Evolutionary conservation across 2,329 filamentous ascomycete species (phyloP).

Genomic region (Aspergillus tamarii): DNA sequence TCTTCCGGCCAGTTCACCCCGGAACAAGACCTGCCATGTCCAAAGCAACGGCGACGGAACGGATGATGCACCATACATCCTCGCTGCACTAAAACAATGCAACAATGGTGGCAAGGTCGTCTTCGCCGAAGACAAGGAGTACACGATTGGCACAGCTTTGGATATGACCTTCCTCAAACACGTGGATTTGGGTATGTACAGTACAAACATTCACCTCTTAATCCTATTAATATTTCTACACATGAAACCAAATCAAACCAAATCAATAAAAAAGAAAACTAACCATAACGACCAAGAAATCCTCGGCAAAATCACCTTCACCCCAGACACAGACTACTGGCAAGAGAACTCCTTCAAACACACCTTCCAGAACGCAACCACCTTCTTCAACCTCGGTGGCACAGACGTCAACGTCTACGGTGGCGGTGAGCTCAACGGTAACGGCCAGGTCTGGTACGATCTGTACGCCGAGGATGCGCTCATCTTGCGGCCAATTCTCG

Average conservation of each 20-base stretch:
- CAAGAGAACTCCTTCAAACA: conserved; percentile 66
- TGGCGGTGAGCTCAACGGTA: conserved; percentile 65
- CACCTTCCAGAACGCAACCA: conserved; percentile 67
- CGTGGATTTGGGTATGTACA: conserved; percentile 60
- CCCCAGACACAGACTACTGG: conserved; percentile 71
- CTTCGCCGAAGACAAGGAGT: conserved; percentile 58
- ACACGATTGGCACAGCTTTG: conserved; percentile 66
- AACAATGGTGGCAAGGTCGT: conserved; percentile 67
- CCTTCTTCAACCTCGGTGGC: conserved; percentile 70
- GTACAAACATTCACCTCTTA: background rate
- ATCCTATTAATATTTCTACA: too few relatives aligned
- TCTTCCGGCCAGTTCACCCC: conserved; percentile 28
- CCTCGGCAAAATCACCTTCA: conserved; percentile 64
- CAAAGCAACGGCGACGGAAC: conserved; percentile 30
- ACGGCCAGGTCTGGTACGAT: conserved; percentile 68
- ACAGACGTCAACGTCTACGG: conserved; percentile 70
- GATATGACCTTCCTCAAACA: conserved; percentile 67
- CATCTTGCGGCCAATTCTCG: conserved; percentile 61
- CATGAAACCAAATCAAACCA: background rate
- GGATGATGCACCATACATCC: conserved; percentile 57
- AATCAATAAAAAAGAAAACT: conserved; percentile 11
- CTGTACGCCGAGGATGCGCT: conserved; percentile 61
- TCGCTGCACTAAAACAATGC: conserved; percentile 60
- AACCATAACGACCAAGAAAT: conserved; percentile 48
- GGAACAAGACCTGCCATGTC: conserved; percentile 35